phyloP scores from a whole-genome alignment of 2,329 filamentous ascomycete genomes.

The Aureobasidium melanogenum region DNA sequence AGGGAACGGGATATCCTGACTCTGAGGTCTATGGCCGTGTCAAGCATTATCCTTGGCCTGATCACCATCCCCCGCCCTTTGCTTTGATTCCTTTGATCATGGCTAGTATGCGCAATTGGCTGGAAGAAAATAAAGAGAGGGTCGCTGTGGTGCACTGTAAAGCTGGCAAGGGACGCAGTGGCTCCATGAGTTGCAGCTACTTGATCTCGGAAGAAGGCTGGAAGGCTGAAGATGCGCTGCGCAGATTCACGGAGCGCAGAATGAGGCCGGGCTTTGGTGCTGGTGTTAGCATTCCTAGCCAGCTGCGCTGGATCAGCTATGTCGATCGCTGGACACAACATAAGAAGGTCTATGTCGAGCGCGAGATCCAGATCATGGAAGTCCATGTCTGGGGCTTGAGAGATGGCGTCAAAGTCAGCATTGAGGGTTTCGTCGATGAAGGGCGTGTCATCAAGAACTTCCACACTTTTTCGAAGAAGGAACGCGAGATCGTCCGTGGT shows the following conservation, averaged over 20 bases:
- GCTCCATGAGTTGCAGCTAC: constrained; percentile 80
- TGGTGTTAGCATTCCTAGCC: constrained; percentile 88
- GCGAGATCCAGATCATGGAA: constrained; percentile 75
- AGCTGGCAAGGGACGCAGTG: constrained; percentile 88
- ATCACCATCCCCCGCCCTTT: constrained; percentile 95
- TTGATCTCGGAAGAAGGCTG: constrained; percentile 79
- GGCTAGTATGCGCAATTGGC: constrained; percentile 87
- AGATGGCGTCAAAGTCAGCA: constrained; percentile 76
- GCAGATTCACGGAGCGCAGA: constrained; percentile 66
- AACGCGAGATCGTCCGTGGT: constrained; percentile 60
- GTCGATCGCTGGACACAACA: constrained; percentile 76
- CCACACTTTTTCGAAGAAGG: constrained; percentile 67
- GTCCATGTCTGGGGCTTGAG: constrained; percentile 83
- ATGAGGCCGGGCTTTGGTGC: constrained; percentile 86
- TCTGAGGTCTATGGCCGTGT: constrained; percentile 77
- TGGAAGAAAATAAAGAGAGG: constrained; percentile 47
- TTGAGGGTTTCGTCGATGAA: constrained; percentile 82
- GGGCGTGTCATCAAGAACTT: constrained; percentile 77
- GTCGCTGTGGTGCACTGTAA: constrained; percentile 95
- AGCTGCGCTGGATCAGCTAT: constrained; percentile 79
- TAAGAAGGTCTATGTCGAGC: constrained; percentile 72
- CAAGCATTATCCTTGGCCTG: constrained; percentile 89
- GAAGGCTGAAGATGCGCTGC: constrained; percentile 54
- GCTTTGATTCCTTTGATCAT: constrained; percentile 79
- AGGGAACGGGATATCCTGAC: constrained; percentile 93